Evolutionary conservation across 331 rosid genomes (phyloP).

Genomic region (Malus hybrid): DNA sequence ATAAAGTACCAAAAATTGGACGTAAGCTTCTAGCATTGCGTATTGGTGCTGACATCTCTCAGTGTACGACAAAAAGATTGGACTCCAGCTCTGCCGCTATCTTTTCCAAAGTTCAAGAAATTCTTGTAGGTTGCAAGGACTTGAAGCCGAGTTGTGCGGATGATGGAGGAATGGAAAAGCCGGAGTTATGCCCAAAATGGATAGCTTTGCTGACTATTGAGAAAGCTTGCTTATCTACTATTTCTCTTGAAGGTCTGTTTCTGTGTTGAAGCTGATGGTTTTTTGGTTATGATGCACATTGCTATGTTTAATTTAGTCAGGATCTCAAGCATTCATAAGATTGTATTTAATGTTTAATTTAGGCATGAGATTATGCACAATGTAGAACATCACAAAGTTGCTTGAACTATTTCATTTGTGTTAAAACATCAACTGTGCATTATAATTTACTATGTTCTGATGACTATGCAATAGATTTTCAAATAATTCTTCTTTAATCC

Average conservation of each 20-base stretch:
- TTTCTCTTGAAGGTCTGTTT: slow-evolving; percentile 65
- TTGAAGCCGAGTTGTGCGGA: slow-evolving; percentile 38
- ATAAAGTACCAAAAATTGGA: slow-evolving; percentile 71
- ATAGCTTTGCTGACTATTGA: slow-evolving; percentile 87
- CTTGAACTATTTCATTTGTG: not conserved
- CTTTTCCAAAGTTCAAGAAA: slow-evolving; percentile 73
- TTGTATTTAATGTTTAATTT: not conserved
- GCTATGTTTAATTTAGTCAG: not conserved
- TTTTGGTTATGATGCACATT: not conserved
- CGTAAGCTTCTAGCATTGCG: slow-evolving; percentile 72
- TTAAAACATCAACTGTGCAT: not conserved
- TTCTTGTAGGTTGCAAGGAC: slow-evolving; percentile 85
- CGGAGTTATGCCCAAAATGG: slow-evolving; percentile 93
- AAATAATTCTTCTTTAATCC: not conserved
- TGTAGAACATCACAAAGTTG: not conserved
- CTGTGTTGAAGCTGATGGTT: slow-evolving; percentile 6
- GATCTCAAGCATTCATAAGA: not conserved
- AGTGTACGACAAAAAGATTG: slow-evolving; percentile 35
- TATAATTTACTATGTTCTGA: not conserved
- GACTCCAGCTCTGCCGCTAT: slow-evolving; percentile 65
- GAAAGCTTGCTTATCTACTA: slow-evolving; percentile 92
- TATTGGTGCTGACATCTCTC: slow-evolving; percentile 34
- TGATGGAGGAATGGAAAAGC: slow-evolving; percentile 43
- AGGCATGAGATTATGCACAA: not conserved
- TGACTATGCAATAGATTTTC: not conserved